phyloP scores from a whole-genome alignment of 2,329 filamentous ascomycete species.

The Ascosphaera aggregata region DNA sequence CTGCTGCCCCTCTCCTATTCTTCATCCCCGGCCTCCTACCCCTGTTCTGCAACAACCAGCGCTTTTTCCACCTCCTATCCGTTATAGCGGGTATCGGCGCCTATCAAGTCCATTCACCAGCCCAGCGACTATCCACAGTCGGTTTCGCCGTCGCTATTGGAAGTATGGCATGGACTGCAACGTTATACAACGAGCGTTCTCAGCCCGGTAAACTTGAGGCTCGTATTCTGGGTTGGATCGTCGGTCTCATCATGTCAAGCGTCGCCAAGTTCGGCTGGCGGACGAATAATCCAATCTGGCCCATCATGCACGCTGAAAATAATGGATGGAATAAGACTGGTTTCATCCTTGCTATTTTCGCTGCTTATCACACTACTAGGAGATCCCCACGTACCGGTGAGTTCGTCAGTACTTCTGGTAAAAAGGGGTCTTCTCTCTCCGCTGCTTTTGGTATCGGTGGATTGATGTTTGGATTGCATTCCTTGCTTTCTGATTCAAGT shows the following conservation, averaged over 20 bases:
- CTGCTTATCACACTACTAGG: conserved; percentile 53
- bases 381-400: conserved; percentile 30
- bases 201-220: conserved; percentile 58
- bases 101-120: conserved; percentile 51
- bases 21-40: conserved; percentile 45
- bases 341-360: conserved; percentile 48
- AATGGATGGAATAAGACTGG: conserved; percentile 84
- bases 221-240: conserved; percentile 54
- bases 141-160: conserved; percentile 60
- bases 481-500: conserved; percentile 83
- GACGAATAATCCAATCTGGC: conserved; percentile 95
- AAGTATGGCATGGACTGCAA: conserved; percentile 65
- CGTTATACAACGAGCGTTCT: conserved; percentile 52
- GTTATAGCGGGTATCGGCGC: conserved; percentile 49
- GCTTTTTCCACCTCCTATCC: conserved; percentile 50
- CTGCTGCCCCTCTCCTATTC: conserved; percentile 59
- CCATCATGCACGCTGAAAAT: conserved; percentile 70
- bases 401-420: conserved; percentile 27
- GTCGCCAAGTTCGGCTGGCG: conserved; percentile 80
- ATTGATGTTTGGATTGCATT: conserved; percentile 74
- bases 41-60: conserved; percentile 43
- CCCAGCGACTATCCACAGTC: conserved; percentile 54
- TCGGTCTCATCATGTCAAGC: conserved; percentile 66
- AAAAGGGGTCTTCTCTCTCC: conserved; percentile 43
- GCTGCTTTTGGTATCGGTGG: conserved; percentile 61